Conservation (phyloP, 2,329 filamentous ascomycete species). For the Colletotrichum sidae region DNA sequence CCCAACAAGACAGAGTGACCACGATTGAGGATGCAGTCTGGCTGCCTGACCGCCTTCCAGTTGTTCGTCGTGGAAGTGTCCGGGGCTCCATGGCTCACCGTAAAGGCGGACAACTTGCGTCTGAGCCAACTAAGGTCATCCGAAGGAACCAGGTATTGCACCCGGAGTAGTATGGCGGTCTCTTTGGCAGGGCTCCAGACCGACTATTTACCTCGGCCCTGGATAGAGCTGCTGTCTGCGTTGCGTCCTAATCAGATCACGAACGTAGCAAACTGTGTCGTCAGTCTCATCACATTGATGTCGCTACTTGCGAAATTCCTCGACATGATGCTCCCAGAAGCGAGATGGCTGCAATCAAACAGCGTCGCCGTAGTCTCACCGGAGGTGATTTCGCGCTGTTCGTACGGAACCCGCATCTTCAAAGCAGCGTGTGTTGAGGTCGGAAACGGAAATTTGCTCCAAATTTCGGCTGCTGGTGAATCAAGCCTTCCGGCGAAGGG, state of each 20-base stretch:
- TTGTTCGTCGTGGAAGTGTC: background rate
- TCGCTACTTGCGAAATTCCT: background rate
- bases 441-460: background rate
- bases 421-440: slow-evolving; percentile 20
- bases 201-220: background rate
- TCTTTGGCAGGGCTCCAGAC: slow-evolving; percentile 14
- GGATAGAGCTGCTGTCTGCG: background rate
- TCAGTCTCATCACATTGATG: slow-evolving; percentile 2
- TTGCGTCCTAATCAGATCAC: slow-evolving; percentile 8
- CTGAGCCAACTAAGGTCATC: slow-evolving; percentile 8
- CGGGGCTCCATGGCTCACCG: slow-evolving; percentile 5
- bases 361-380: slow-evolving; percentile 3
- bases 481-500: too few relatives aligned
- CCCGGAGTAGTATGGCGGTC: background rate
- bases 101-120: slow-evolving; percentile 10
- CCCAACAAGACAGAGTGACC: background rate
- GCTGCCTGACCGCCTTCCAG: background rate
- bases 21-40: background rate
- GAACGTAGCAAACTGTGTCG: background rate
- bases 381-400: background rate
- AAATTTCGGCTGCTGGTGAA: slow-evolving; percentile 7
- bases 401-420: slow-evolving; percentile 13
- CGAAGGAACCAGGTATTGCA: too few relatives aligned
- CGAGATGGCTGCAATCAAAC: slow-evolving; percentile 31
- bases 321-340: background rate